Conservation (phyloP, 2,329 filamentous ascomycete genomes). For the Raffaelea albimanens region DNA sequence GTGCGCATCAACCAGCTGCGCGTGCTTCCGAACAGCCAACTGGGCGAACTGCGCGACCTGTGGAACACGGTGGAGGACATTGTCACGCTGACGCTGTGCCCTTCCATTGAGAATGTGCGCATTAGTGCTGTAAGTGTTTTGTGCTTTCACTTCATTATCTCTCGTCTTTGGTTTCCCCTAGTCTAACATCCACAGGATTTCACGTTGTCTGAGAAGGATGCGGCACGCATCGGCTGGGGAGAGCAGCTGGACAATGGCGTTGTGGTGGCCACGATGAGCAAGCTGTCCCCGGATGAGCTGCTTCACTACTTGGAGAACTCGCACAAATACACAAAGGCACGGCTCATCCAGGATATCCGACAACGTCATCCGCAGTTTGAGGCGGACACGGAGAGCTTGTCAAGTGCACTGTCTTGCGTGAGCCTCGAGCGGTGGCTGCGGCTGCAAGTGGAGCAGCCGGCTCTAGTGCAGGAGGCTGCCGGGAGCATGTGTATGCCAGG, state of each 20-base stretch:
- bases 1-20: conserved; percentile 34
- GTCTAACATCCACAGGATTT: too few relatives aligned
- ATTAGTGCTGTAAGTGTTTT: conserved; percentile 23
- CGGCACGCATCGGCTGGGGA: conserved; percentile 20
- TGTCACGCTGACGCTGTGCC: conserved; percentile 35
- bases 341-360: conserved; percentile 32
- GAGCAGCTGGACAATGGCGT: conserved; percentile 18
- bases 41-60: conserved; percentile 36
- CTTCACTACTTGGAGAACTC: conserved; percentile 37
- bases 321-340: conserved; percentile 34
- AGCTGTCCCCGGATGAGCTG: conserved; percentile 40
- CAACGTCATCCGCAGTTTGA: conserved; percentile 31
- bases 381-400: conserved; percentile 34
- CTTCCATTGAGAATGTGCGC: conserved; percentile 29
- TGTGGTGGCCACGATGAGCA: conserved; percentile 29
- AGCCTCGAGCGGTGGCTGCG: conserved; percentile 12
- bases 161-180: background rate
- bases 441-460: conserved; percentile 6
- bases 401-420: conserved; percentile 12
- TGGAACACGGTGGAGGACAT: conserved; percentile 34
- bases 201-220: conserved; percentile 14
- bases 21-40: conserved; percentile 30
- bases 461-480: background rate
- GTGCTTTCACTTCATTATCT: conserved; percentile 8
- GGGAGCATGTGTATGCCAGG: conserved; percentile 7